Evolutionary conservation across 108 stramenopile genomes (phyloP), one percentile per base, ranked within the genome.

Genomic region (Pseudonitzschia multistriata): DNA sequence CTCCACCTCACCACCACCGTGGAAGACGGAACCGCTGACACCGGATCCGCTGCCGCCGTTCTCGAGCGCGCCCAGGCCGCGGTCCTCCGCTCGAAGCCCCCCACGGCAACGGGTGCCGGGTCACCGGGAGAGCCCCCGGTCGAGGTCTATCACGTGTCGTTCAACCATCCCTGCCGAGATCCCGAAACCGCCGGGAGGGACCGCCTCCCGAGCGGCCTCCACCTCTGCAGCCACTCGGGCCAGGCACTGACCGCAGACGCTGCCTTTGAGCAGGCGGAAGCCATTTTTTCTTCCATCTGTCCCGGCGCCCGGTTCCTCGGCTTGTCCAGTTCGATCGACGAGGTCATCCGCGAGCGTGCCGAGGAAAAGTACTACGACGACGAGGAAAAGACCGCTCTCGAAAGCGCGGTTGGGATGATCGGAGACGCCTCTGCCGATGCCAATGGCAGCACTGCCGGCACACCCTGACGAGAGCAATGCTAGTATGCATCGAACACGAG

Each of bases 391-490:
- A 37, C 59, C 33, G 81, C 89, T 49, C 71, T 92, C 21, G 83
- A 87, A 35, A 92, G 88, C 71, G 91, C 91, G 14, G 62, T 87
- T 34, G 77, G 66, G n/a, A 89, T 92, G 76, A 67, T 84, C 28
- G 60, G 35, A 59, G 42, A 45, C 8, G 8, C 37, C 42, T 45
- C 42, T 45, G 3, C 5, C n/a, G n/a, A n/a, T n/a, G n/a, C n/a
- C n/a, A n/a, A n/a, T 4, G 17, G 42, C 42, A 45, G 17, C 42
- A 8, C 11, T 45, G 17, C 17, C 2, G 42, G 42, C 2, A n/a
- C n/a, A n/a, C n/a, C n/a, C n/a, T n/a, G n/a, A n/a, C n/a, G n/a
- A n/a, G n/a, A n/a, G n/a, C n/a, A n/a, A n/a, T n/a, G n/a, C n/a
- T n/a, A n/a, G n/a, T n/a, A n/a, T n/a, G n/a, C n/a, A n/a, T n/a